A percentile compares a stretch with the other conserved stretches of the same genome.
Evolutionary conservation across 1,139 yeast genomes (phyloP).

Genomic region (Sugiyamaella pinicola): DNA sequence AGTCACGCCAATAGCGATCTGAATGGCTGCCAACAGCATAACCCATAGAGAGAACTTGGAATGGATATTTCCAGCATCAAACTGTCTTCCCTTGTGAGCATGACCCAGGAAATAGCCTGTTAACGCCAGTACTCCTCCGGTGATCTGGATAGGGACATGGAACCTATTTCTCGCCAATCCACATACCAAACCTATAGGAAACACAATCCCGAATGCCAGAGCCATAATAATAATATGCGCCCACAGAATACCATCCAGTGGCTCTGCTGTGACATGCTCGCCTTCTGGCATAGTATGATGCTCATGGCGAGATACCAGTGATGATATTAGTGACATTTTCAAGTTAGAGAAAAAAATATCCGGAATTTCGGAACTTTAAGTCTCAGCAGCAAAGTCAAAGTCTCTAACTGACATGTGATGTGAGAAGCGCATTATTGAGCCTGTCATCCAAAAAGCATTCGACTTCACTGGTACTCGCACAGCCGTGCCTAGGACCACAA

Average conservation of each 20-base stretch:
- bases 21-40: constrained; percentile 36
- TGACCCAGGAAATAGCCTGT: constrained; percentile 47
- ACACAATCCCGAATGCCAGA: constrained; percentile 46
- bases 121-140: constrained; percentile 42
- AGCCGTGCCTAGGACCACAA: background rate
- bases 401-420: too few relatives aligned
- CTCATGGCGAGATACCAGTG: constrained; percentile 29
- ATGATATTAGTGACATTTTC: constrained; percentile 6
- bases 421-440: background rate
- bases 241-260: constrained; percentile 38
- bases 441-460: background rate
- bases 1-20: constrained; percentile 41
- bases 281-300: constrained; percentile 34
- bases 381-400: too few relatives aligned
- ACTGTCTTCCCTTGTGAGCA: constrained; percentile 44
- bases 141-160: constrained; percentile 45
- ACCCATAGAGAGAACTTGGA: constrained; percentile 40
- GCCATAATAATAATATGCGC: constrained; percentile 44
- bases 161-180: constrained; percentile 45
- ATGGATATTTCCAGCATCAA: constrained; percentile 40
- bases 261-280: constrained; percentile 31
- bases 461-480: background rate
- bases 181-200: constrained; percentile 47
- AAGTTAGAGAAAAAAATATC: background rate
- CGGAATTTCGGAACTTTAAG: background rate